phyloP scores from a whole-genome alignment of 306 rosid genomes.

The Rosa persica region DNA sequence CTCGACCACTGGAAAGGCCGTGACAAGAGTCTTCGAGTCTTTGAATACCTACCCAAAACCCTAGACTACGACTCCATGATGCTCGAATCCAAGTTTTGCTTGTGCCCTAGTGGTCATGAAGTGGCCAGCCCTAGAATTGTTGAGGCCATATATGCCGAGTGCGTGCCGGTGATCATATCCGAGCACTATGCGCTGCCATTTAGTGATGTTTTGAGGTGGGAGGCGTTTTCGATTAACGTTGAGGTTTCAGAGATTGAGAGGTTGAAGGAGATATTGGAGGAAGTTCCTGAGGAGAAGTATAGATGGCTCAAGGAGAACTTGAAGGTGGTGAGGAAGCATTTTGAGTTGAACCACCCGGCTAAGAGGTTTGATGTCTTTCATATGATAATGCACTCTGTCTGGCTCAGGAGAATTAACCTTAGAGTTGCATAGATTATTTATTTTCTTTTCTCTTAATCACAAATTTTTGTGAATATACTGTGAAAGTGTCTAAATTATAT shows the following conservation, averaged over 20 bases:
- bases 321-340: slow-evolving; percentile 63
- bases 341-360: slow-evolving; percentile 60
- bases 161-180: slow-evolving; percentile 68
- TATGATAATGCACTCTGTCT: slow-evolving; percentile 73
- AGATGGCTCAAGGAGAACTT: slow-evolving; percentile 53
- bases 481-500: neutral
- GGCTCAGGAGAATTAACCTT: slow-evolving; percentile 70
- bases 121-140: slow-evolving; percentile 88
- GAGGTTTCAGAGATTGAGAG: slow-evolving; percentile 64
- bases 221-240: slow-evolving; percentile 55
- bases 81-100: slow-evolving; percentile 72
- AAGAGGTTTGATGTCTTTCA: slow-evolving; percentile 71
- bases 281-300: slow-evolving; percentile 49
- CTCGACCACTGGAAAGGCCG: slow-evolving; percentile 59
- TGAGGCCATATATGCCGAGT: slow-evolving; percentile 77
- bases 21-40: slow-evolving; percentile 44
- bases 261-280: slow-evolving; percentile 54
- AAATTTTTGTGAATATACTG: neutral
- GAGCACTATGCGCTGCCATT: slow-evolving; percentile 51
- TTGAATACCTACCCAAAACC: slow-evolving; percentile 65
- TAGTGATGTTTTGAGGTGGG: slow-evolving; percentile 73
- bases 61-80: slow-evolving; percentile 61
- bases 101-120: slow-evolving; percentile 86
- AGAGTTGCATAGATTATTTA: slow-evolving; percentile 28
- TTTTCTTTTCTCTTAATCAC: neutral